Conservation (phyloP, 805 yeast genomes). For the Hanseniaspora jakobsenii region DNA sequence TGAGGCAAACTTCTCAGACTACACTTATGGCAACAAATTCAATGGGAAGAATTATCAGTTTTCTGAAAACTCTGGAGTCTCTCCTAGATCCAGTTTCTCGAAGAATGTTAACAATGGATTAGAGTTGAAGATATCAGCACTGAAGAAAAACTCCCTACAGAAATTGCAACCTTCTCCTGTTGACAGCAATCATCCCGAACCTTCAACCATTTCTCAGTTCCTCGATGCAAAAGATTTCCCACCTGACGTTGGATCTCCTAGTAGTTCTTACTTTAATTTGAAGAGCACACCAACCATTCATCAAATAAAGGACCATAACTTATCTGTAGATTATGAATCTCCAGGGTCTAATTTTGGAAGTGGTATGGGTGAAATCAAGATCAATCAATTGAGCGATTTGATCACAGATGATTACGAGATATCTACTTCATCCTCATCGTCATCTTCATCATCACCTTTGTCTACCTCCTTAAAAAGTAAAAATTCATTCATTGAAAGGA, state of each 20-base stretch:
- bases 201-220: no score
- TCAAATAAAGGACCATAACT: no score
- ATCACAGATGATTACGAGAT: conserved; percentile 7
- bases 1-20: not conserved
- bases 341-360: no score
- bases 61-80: conserved; percentile 10
- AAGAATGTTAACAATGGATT: conserved; percentile 4
- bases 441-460: not conserved
- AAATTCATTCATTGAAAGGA: no score
- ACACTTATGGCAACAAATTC: not conserved
- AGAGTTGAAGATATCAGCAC: conserved; percentile 13
- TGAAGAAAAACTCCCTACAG: conserved; percentile 13
- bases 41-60: not conserved
- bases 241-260: not conserved
- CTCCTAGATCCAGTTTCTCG: conserved; percentile 16
- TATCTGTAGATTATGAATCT: not conserved
- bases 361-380: no score
- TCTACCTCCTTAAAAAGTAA: not conserved
- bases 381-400: conserved; percentile 8
- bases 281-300: not conserved
- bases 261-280: not conserved
- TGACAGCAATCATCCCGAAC: not conserved
- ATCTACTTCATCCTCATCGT: conserved; percentile 8
- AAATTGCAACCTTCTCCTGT: not conserved
- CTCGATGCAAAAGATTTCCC: not conserved